Evolutionary conservation across 1,284 basidiomycete species (phyloP).

Genomic region (Mycena sp.): DNA sequence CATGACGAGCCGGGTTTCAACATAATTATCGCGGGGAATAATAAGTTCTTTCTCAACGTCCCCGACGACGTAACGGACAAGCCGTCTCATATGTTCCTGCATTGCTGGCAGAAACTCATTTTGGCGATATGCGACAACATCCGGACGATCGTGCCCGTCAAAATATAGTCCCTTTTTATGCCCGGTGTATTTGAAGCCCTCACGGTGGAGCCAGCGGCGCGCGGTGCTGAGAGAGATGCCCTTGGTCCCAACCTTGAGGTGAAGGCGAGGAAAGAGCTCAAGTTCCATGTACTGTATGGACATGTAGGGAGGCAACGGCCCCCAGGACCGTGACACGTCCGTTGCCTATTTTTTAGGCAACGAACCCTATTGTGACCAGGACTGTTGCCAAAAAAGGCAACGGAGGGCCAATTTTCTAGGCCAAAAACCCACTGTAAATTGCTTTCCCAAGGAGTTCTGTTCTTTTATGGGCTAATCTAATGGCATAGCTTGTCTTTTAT

Average conservation of each 20-base stretch:
- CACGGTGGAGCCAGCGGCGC: conserved; percentile 33
- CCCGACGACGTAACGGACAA: conserved; percentile 40
- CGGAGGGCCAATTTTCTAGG: too few species aligned
- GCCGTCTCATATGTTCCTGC: conserved; percentile 26
- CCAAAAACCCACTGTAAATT: too few species aligned
- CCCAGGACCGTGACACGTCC: too few species aligned
- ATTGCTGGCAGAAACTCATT: conserved; percentile 28
- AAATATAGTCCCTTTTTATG: conserved; percentile 44
- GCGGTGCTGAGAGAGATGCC: conserved; percentile 40
- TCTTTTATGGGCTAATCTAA: too few species aligned
- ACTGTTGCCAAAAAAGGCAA: too few species aligned
- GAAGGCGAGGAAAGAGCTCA: conserved; percentile 47
- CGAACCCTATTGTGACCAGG: too few species aligned
- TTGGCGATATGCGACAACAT: background rate
- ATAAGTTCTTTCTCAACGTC: conserved; percentile 34
- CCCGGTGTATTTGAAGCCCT: conserved; percentile 43
- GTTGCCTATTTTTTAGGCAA: too few species aligned
- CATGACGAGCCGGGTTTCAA: conserved; percentile 40
- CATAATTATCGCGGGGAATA: conserved; percentile 34
- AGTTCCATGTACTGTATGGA: conserved; percentile 48
- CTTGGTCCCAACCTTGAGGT: conserved; percentile 38
- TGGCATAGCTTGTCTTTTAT: too few species aligned
- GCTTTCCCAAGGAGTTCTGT: too few species aligned
- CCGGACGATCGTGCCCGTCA: conserved; percentile 42
- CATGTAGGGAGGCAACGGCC: too few species aligned